Evolutionary conservation across 306 rosid genomes (phyloP).

Genomic region (Crotalaria pallida): DNA sequence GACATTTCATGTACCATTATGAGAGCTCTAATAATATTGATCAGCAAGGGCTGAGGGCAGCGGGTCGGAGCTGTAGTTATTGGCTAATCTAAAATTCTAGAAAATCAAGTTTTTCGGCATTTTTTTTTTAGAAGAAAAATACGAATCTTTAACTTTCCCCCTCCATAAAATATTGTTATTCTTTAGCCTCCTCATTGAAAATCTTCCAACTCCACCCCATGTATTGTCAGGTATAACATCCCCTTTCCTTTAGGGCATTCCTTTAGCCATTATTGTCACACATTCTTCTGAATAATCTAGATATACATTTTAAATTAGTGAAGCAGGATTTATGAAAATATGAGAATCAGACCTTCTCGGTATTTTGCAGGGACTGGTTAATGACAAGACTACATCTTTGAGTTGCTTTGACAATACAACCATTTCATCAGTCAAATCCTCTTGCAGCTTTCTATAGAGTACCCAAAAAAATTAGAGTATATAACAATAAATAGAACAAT

Average conservation of each 20-base stretch:
- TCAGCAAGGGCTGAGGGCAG: too few species aligned
- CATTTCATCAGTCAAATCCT: constrained; percentile 93
- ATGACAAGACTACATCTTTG: constrained; percentile 79
- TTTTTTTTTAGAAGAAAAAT: too few species aligned
- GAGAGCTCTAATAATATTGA: not conserved
- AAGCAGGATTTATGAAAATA: not conserved
- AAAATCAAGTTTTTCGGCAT: too few species aligned
- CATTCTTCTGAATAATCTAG: not conserved
- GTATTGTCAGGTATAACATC: not conserved
- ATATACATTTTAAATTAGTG: not conserved
- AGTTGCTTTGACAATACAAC: constrained; percentile 87
- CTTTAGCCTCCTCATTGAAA: too few species aligned
- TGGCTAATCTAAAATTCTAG: too few species aligned
- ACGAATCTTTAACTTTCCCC: too few species aligned
- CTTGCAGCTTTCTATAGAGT: constrained; percentile 67
- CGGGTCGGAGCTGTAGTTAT: too few species aligned
- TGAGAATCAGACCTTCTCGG: constrained; percentile 59
- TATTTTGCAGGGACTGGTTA: constrained; percentile 69
- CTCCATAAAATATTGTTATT: too few species aligned
- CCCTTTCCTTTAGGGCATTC: not conserved
- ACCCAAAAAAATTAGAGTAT: not conserved
- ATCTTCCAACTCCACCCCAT: not conserved
- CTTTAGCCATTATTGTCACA: too few species aligned
- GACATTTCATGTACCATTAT: not conserved
- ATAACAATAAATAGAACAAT: not conserved